Conservation (phyloP, 331 rosid species). For the Quercus lobata region DNA sequence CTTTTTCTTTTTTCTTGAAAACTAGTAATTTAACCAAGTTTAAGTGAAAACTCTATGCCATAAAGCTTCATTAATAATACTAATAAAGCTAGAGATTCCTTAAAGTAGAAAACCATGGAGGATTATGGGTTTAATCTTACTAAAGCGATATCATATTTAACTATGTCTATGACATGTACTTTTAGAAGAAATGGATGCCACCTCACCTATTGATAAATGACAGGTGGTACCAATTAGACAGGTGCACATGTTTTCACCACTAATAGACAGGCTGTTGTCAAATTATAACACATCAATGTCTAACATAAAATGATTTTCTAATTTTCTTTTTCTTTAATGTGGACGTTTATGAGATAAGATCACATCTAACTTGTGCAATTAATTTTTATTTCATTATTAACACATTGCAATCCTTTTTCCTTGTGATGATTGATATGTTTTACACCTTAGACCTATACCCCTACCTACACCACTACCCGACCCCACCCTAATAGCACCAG, state of each 20-base stretch:
- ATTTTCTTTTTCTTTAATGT: neutral
- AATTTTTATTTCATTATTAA: no score
- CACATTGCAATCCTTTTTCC: neutral
- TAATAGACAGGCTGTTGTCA: neutral
- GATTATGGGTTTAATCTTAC: neutral
- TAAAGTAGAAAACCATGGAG: neutral
- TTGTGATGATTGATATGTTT: neutral
- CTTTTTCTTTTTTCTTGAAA: no score
- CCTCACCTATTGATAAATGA: neutral
- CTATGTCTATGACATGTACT: neutral
- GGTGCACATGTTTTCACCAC: slow-evolving; percentile 3
- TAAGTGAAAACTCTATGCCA: neutral
- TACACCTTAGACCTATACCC: neutral
- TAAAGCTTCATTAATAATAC: neutral
- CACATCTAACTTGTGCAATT: no score
- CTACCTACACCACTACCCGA: neutral
- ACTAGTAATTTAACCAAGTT: neutral
- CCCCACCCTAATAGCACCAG: neutral
- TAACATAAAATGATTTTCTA: neutral
- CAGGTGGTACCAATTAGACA: neutral
- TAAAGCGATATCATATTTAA: neutral
- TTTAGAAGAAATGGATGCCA: slow-evolving; percentile 2
- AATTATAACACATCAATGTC: neutral
- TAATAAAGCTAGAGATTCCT: slow-evolving; percentile 13
- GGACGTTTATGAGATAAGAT: neutral